A percentile compares a stretch with the other conserved stretches of the same genome.
phyloP scores from a whole-genome alignment of 2,329 filamentous ascomycete genomes.

The Xylariaceae sp. region DNA sequence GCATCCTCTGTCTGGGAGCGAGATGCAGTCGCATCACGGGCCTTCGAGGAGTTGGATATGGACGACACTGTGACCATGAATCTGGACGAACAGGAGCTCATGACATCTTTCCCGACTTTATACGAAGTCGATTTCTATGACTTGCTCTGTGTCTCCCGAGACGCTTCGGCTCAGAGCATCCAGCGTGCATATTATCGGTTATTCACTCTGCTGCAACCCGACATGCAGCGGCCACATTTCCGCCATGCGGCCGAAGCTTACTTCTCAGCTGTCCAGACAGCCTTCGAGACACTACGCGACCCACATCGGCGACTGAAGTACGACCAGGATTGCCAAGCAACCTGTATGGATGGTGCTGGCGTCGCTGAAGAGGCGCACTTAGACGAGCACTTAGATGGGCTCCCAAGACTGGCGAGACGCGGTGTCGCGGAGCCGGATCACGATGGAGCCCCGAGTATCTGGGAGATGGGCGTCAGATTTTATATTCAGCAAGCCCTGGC shows the following conservation, averaged over 20 bases:
- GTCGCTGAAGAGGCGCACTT: constrained; percentile 1
- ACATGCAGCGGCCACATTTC: constrained; percentile 31
- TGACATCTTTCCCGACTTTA: neutral
- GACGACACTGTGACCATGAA: constrained; percentile 7
- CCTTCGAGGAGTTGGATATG: constrained; percentile 6
- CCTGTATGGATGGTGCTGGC: constrained; percentile 4
- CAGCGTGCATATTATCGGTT: constrained; percentile 37
- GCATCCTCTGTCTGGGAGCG: constrained; percentile 35
- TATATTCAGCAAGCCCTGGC: constrained; percentile 1
- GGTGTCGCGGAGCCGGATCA: neutral
- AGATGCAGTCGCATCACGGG: constrained; percentile 15
- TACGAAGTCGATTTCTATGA: constrained; percentile 32
- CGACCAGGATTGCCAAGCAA: constrained; percentile 18
- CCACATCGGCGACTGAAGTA: constrained; percentile 34
- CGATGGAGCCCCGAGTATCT: neutral
- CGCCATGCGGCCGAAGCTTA: constrained; percentile 32
- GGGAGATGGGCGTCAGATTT: constrained; percentile 6
- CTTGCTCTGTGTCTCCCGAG: constrained; percentile 34
- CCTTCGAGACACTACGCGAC: constrained; percentile 41
- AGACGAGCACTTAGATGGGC: constrained; percentile 1
- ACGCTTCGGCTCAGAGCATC: constrained; percentile 28
- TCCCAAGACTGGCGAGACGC: neutral
- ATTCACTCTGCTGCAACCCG: constrained; percentile 36
- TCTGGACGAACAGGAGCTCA: neutral
- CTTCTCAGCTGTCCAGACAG: constrained; percentile 33